These are phyloP conservation scores for Glebionis coronaria DNA, from an alignment of 129 eudicot species.

Conservation along the genomic window DNA sequence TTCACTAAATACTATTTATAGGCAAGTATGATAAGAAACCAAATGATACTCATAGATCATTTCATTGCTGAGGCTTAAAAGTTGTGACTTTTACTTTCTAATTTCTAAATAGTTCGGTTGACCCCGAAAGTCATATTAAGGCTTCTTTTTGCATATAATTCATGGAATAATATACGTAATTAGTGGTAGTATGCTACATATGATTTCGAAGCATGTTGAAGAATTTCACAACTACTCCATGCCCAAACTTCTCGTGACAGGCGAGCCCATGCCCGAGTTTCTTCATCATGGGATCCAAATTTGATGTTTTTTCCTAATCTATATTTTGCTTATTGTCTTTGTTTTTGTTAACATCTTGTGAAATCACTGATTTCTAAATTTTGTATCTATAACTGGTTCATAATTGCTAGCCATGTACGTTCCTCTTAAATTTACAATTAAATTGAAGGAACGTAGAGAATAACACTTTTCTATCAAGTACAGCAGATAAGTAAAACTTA, in stretches of 20 bases:
- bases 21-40: background rate
- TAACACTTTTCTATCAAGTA: background rate
- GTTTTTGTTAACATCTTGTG: too few relatives aligned
- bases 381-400: background rate
- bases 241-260: too few relatives aligned
- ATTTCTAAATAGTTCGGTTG: conserved; percentile 9
- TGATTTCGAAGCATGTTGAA: too few relatives aligned
- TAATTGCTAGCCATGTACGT: background rate
- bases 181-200: too few relatives aligned
- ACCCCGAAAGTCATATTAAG: conserved; percentile 20
- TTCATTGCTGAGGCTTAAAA: background rate
- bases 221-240: too few relatives aligned
- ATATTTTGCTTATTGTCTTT: too few relatives aligned
- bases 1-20: background rate
- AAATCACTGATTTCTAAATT: too few relatives aligned
- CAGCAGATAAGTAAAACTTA: conserved; percentile 30
- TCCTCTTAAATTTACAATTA: background rate
- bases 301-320: too few relatives aligned
- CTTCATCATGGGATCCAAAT: too few relatives aligned
- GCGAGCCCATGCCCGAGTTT: too few relatives aligned
- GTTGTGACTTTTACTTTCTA: background rate
- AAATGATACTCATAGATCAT: background rate
- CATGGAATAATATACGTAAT: too few relatives aligned
- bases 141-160: background rate
- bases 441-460: background rate